phyloP scores from a whole-genome alignment of 768 basidiomycete genomes.

The Tephrocybe rancida region DNA sequence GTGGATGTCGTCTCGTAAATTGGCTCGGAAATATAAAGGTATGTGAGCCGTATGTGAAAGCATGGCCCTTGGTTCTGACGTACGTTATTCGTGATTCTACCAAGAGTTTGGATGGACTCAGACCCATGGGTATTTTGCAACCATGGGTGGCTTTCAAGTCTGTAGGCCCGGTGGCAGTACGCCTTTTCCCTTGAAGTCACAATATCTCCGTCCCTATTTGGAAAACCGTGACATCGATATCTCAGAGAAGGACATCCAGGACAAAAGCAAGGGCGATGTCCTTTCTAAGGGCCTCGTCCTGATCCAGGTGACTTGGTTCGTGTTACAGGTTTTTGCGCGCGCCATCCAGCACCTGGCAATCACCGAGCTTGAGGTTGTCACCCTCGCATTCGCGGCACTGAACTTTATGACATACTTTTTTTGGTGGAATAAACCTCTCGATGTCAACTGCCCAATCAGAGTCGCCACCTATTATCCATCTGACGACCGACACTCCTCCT shows the following conservation, averaged over 20 bases:
- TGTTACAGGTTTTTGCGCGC: constrained; percentile 27
- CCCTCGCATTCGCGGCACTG: constrained; percentile 26
- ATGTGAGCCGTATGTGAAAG: not conserved
- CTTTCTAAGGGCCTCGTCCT: constrained; percentile 14
- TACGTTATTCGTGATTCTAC: no score
- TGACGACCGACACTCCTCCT: not conserved
- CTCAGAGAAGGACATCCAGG: constrained; percentile 21
- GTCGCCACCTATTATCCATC: not conserved
- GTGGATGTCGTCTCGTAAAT: constrained; percentile 15
- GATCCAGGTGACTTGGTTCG: constrained; percentile 31
- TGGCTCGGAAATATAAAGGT: constrained; percentile 15
- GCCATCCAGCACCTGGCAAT: constrained; percentile 21
- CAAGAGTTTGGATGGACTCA: constrained; percentile 21
- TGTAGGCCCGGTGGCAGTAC: not conserved
- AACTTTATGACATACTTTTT: constrained; percentile 30
- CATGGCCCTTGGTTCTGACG: not conserved
- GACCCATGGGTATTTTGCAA: constrained; percentile 28
- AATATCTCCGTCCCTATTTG: constrained; percentile 1
- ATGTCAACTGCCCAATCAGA: constrained; percentile 20
- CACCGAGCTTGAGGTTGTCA: constrained; percentile 32
- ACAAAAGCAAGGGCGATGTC: constrained; percentile 27
- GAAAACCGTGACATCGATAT: constrained; percentile 6
- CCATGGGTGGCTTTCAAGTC: constrained; percentile 28
- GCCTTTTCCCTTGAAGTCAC: not conserved
- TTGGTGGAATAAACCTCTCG: constrained; percentile 39